Base-by-base conservation (phyloP, 1,139 yeast genomes). In the Candida labiduridarum region DNA sequence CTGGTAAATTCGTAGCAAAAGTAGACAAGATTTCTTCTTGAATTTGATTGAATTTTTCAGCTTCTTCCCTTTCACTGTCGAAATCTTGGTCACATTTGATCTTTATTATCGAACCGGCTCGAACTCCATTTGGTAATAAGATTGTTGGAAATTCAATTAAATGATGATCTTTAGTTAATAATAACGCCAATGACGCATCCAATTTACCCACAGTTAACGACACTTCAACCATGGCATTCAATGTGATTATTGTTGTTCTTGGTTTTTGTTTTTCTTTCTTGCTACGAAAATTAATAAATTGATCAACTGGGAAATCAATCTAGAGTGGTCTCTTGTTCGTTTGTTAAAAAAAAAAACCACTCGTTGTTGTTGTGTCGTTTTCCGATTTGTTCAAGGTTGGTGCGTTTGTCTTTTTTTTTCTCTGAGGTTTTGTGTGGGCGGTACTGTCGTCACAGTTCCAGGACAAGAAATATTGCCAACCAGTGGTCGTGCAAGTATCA, bases 141-240 rank as follows among this genome's bases (percentile, higher is more conserved):
- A 92, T 85, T 8, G 98, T 91, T 14, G 99, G 99, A 64, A 94
- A 94, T 64, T 95, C 99, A 59, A 94, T 92, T 55, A 94, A 78
- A 67, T 92, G 97, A 66, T 92, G 98, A 67, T 92, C 97, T 53
- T 87, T 83, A 25, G 99, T 92, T 45, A 96, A 80, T 45, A 94
- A 76, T 47, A 94, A 76, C 30, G 99, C 98, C 67, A 94, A 77
- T 1, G 97, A 91, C 19, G 98, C 97, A 67, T 94, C 99, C 48
- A 94, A 78, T 71, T 92, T 92, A 44, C 99, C 99, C 15, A 94
- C 98, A 0, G 98, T 92, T 47, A 94, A 79, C 43, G 96, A 87
- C 11, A 92, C 97, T 69, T 87, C 90, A 46, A 87, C 94, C 91
- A 87, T 86, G n/a, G 18, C 15, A 25, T 25, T 25, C 9, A 25